phyloP scores from a whole-genome alignment of 73 alveolate species.

The Strombidium stylifer region DNA sequence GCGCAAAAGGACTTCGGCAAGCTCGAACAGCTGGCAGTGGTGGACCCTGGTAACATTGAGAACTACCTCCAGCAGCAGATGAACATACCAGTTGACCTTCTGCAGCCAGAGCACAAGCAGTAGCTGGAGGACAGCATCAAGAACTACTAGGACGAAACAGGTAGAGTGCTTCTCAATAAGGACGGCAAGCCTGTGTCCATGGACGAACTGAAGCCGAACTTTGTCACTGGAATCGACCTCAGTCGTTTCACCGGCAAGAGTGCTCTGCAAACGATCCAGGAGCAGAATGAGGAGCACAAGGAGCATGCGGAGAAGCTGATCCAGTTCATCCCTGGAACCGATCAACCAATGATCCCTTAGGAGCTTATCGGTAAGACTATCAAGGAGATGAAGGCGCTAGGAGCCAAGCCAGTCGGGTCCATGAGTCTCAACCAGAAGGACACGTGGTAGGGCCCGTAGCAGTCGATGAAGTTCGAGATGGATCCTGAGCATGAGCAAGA shows the following conservation, averaged over 20 bases:
- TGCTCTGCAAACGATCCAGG: too few species aligned
- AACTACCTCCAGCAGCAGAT: not conserved
- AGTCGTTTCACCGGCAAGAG: too few species aligned
- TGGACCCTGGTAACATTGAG: not conserved
- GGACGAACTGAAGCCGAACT: not conserved
- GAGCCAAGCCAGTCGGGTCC: not conserved
- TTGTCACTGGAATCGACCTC: too few species aligned
- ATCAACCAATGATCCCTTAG: not conserved
- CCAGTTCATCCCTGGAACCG: not conserved
- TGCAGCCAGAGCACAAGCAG: not conserved
- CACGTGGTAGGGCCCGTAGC: not conserved
- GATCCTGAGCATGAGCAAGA: constrained; percentile 2
- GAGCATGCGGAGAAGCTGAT: too few species aligned
- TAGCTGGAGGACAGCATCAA: not conserved
- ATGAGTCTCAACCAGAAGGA: not conserved
- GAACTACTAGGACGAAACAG: not conserved
- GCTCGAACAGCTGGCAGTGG: not conserved
- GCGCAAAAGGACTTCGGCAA: not conserved
- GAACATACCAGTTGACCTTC: not conserved
- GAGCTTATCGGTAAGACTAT: constrained; percentile 14
- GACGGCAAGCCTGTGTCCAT: not conserved
- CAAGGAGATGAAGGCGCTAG: constrained; percentile 26
- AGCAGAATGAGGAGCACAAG: too few species aligned
- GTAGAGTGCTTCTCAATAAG: not conserved
- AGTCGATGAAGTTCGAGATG: too few species aligned